These are phyloP conservation scores for Pythium aristosporum DNA, from an alignment of 352 stramenopile species.

Conservation along the genomic window DNA sequence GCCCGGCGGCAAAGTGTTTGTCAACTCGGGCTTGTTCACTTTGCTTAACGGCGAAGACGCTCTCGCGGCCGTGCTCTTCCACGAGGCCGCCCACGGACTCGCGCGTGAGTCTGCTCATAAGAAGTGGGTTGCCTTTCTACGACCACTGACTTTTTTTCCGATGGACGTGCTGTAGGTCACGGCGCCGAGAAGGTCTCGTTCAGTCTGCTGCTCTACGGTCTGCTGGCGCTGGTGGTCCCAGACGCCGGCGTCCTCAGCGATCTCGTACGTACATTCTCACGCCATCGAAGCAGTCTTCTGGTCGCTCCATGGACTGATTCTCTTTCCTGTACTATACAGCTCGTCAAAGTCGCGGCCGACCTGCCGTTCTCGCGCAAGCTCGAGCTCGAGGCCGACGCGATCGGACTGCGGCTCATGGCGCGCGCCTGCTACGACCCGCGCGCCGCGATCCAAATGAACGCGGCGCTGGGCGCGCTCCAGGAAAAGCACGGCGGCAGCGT, in stretches of 20 bases:
- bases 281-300: background rate
- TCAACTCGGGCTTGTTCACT: constrained; percentile 74
- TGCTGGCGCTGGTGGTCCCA: constrained; percentile 49
- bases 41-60: constrained; percentile 58
- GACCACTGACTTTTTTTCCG: no score
- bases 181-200: constrained; percentile 73
- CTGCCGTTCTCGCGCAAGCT: constrained; percentile 36
- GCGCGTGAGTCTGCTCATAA: constrained; percentile 38
- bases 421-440: constrained; percentile 36
- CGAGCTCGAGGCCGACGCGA: constrained; percentile 35
- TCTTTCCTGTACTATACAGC: constrained; percentile 3
- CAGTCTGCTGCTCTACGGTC: constrained; percentile 52
- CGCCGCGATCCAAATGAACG: constrained; percentile 29
- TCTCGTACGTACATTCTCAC: constrained; percentile 30
- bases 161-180: constrained; percentile 36
- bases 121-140: no score
- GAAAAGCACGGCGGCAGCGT: constrained; percentile 5
- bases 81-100: constrained; percentile 67
- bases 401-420: constrained; percentile 36
- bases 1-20: constrained; percentile 72
- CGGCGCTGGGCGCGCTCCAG: constrained; percentile 13
- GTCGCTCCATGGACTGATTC: no score
- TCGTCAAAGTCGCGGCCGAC: constrained; percentile 31
- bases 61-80: constrained; percentile 67
- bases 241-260: constrained; percentile 62